A percentile compares a stretch with the other conserved stretches of the same genome.
phyloP scores from a whole-genome alignment of 306 rosid genomes.

The Gastrolobium villosum region DNA sequence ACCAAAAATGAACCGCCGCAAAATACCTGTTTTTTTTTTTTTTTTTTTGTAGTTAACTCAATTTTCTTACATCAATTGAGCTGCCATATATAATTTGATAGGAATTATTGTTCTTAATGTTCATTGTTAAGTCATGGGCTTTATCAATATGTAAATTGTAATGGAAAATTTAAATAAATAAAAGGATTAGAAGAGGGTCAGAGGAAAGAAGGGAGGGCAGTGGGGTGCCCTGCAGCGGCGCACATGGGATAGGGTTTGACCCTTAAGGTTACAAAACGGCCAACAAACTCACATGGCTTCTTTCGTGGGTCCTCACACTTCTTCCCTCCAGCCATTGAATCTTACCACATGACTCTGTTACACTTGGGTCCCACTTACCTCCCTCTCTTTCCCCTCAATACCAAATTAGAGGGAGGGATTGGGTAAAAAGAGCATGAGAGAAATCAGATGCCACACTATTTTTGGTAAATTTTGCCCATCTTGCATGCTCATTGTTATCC shows the following conservation, averaged over 20 bases:
- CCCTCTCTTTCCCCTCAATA: constrained; percentile 9
- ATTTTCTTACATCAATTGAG: too few species aligned
- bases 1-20: too few species aligned
- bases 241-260: constrained; percentile 93
- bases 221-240: constrained; percentile 89
- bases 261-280: constrained; percentile 59
- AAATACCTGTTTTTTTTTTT: too few species aligned
- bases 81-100: too few species aligned
- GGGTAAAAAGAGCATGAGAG: background rate
- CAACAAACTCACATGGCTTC: constrained; percentile 83
- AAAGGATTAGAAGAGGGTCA: background rate
- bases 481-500: constrained; percentile 6
- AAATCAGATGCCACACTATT: constrained; percentile 19
- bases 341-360: constrained; percentile 65
- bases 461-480: constrained; percentile 1
- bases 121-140: background rate
- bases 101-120: background rate
- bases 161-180: background rate
- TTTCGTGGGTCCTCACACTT: constrained; percentile 55
- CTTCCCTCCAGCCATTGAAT: constrained; percentile 56
- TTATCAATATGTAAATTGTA: background rate
- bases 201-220: constrained; percentile 43
- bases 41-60: too few species aligned
- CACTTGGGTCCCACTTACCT: constrained; percentile 61
- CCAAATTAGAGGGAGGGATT: background rate